Base-by-base conservation (phyloP, 1,284 basidiomycete species). In the Trichosporon inkin region DNA sequence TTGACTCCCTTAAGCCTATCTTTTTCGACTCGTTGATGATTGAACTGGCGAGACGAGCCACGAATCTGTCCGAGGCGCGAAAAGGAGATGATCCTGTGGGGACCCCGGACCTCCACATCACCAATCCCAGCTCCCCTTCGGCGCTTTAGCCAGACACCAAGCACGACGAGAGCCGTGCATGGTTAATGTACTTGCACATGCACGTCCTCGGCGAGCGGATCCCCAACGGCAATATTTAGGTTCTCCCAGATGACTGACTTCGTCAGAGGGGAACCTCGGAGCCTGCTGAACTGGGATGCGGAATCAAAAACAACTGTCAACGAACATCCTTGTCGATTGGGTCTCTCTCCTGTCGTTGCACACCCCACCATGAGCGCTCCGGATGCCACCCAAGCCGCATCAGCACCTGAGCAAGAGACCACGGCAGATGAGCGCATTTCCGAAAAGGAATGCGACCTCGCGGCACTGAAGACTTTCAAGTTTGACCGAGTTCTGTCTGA, bases 401-500 rank as follows among this genome's bases (percentile, higher is more conserved):
- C 44, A 14, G 44, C 44, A 28, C 3, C 44, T 7, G 44, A 49
- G 6, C 13, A 14, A 5, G 44, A n/a, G 5, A 19, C n/a, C 44
- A 24, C 6, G 14, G 8, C 44, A 4, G n/a, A 22, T 2, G 44
- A 49, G 22, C 16, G 16, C 16, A 32, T 16, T 3, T 22, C n/a
- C 13, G 44, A 49, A 24, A 52, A 59, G 56, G 55, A 60, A 0
- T 62, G 60, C 53, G 66, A 69, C 40, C 57, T 68, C 20, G 62
- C 57, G 1, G 63, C 69, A 2, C 67, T 83, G 17, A 61, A 67
- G 22, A 67, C 72, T 0, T 84, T 87, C 71, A 64, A 72, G 34
- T 83, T 84, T 20, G 81, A 84, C 55, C 80, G 81, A 35, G 72
- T 87, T 8, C 74, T 88, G 20, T 83, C 84, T 59, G 85, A 88